These are phyloP conservation scores for Flaveria bidentis DNA, from an alignment of 129 eudicot genomes.

Conservation along the genomic window DNA sequence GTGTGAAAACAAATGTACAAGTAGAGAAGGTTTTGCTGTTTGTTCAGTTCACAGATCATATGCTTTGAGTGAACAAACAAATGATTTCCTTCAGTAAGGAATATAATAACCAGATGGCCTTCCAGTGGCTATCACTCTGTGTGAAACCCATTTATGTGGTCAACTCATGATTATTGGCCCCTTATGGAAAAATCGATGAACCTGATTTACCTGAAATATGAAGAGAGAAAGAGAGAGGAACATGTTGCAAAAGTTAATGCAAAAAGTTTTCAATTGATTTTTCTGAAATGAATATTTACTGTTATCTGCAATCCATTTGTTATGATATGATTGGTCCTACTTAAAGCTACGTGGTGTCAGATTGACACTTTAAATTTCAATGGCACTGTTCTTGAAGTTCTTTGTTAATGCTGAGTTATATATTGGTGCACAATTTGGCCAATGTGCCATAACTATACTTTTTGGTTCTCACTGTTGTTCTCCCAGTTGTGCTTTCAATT, in stretches of 20 bases:
- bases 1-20: neutral
- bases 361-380: neutral
- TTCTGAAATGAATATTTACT: conserved; percentile 6
- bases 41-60: neutral
- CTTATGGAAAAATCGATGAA: neutral
- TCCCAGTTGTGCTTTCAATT: neutral
- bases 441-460: conserved; percentile 1
- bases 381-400: neutral
- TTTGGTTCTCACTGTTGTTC: neutral
- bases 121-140: neutral
- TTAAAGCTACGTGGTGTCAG: neutral
- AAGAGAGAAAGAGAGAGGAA: neutral
- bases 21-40: neutral
- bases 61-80: neutral
- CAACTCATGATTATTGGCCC: neutral
- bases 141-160: conserved; percentile 2
- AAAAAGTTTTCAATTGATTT: neutral
- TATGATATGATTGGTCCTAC: conserved; percentile 11
- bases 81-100: neutral
- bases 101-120: neutral
- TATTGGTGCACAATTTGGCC: neutral
- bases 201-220: neutral
- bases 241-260: neutral
- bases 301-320: neutral
- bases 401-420: neutral